Base-by-base conservation (phyloP, 192 early-diverging fungal genomes). In the Gaertneriomyces semiglobifer region DNA sequence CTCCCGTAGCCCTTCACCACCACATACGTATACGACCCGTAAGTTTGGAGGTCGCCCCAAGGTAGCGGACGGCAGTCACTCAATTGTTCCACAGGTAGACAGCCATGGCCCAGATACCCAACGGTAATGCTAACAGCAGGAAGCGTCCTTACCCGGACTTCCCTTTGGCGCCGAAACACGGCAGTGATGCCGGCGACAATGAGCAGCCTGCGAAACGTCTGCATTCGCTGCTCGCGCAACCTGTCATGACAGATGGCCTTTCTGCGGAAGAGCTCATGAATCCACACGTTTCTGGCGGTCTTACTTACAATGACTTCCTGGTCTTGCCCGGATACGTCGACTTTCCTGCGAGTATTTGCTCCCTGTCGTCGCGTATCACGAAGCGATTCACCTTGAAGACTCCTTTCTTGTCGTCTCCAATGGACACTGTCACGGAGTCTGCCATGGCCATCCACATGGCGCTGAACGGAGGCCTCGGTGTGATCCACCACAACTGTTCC, bases 361-460 rank as follows among this genome's bases (percentile, higher is more conserved):
- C 79, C 56, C 85, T 94, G 55, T 91, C 92, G 69, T 89, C 89
- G 70, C 83, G 84, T 71, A 88, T 98, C 66, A 96, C 94, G 18
- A 92, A 88, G 79, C 87, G 93, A 64, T 93, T 92, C 69, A 79
- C 84, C 55, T 84, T 98, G 80, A 93, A 92, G 77, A 92, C 93
- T 10, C 96, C 96, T 5, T 90, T 98, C 74, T 70, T 96, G 70
- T 95, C 93, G 18, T 90, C 88, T 62, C 96, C 94, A 60, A 98
- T 98, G 96, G 96, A 98, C 77, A 98, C 96, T 42, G 96, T 98
- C 19, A 96, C 96, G 40, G 95, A 98, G 81, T 82, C 90, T 12
- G 88, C 93, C n/a, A 98, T 98, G 96, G 96, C 96, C 46, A 92
- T 96, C 74, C 88, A 90, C 65, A 95, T 98, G 92, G 94, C 94